These are phyloP conservation scores for Yamadazyma pseudoaaseri DNA, from an alignment of 1,139 yeast genomes.

Conservation along the genomic window DNA sequence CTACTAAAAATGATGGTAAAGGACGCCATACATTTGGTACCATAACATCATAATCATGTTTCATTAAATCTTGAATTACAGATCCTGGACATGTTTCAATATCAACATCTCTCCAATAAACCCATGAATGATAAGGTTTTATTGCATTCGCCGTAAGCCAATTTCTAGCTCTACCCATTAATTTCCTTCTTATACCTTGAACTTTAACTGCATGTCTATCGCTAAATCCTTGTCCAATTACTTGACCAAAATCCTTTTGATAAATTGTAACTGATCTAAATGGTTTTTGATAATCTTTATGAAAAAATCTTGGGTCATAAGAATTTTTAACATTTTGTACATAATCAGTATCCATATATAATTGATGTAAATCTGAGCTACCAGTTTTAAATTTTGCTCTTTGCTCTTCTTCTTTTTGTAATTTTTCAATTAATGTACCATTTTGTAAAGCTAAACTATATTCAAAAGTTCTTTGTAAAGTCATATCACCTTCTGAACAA, in stretches of 20 bases:
- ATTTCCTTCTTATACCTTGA: constrained; percentile 82
- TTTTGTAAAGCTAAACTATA: constrained; percentile 68
- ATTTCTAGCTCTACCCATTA: constrained; percentile 90
- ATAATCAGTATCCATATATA: constrained; percentile 69
- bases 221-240: constrained; percentile 83
- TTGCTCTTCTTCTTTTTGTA: constrained; percentile 40
- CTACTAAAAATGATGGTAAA: constrained; percentile 69
- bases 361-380: constrained; percentile 59
- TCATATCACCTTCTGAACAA: constrained; percentile 72
- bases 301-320: constrained; percentile 56
- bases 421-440: constrained; percentile 57
- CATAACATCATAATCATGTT: constrained; percentile 69
- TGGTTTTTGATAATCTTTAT: constrained; percentile 63
- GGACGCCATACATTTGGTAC: constrained; percentile 95
- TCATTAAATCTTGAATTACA: constrained; percentile 77
- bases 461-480: constrained; percentile 65
- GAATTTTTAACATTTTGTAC: constrained; percentile 55
- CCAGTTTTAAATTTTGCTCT: constrained; percentile 38
- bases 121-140: constrained; percentile 89
- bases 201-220: constrained; percentile 88
- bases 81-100: constrained; percentile 80
- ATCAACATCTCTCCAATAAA: constrained; percentile 92
- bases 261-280: constrained; percentile 75
- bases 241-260: constrained; percentile 82
- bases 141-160: constrained; percentile 79